Evolutionary conservation across 768 basidiomycete genomes (phyloP), one percentile per base, ranked within the genome.

Genomic region (Neoboletus magnificus): DNA sequence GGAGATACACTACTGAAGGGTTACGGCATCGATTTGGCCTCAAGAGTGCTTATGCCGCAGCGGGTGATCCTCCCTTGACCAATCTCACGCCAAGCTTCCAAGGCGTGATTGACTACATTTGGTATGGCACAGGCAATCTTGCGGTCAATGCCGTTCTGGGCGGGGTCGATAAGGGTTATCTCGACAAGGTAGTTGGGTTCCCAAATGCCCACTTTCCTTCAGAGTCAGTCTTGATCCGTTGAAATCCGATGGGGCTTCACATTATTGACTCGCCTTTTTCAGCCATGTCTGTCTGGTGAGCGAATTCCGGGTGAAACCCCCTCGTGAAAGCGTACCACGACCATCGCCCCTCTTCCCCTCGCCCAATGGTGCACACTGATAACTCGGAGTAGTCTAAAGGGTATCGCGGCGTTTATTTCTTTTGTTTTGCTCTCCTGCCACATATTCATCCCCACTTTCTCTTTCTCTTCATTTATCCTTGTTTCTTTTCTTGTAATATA

Each of bases 121-220:
- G 93, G 90, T 94, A 91, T 71, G 83, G 88, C 55, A 81, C 84
- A 0, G 75, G 78, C 47, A 91, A 84, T 56, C 62, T 98, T 48
- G 78, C 81, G 11, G 85, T 91, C 27, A 93, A 87, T 57, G 85
- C 86, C 22, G 84, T 96, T n/a, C 77, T 98, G 42, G 91, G 91
- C 15, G 92, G 89, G 70, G 86, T 98, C 55, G 94, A 98, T 68
- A 79, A 78, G 63, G 68, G 68, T 25, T 99, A 99, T 76, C 69
- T 98, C 68, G 85, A 88, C 60, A 92, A 92, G 75, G 84, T 84
- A 18, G 96, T 98, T 43, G 97, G 97, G 36, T 98, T 98, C 80
- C 97, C 97, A 29, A 95, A 98, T 71, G 83, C 86, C 2, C 93
- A 98, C 69, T 97, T 94, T 80, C 93, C 96, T 23, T 95, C 93